These are phyloP conservation scores for Globisporangium radiosum DNA, from an alignment of 352 stramenopile species.

Conservation along the genomic window DNA sequence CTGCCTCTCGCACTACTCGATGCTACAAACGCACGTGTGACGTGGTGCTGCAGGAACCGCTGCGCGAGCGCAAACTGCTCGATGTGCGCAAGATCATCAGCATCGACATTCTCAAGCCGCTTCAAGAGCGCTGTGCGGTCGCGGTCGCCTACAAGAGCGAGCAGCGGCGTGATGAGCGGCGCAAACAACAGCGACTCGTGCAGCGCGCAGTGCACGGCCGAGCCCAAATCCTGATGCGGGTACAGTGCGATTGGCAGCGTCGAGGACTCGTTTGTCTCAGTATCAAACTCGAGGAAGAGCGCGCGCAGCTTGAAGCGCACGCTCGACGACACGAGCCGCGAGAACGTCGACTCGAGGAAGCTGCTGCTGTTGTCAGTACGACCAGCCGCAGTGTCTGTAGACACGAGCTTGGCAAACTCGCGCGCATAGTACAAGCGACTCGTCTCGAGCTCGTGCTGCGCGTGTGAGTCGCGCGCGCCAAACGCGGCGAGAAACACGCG, in stretches of 20 bases:
- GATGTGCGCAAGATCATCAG: conserved; percentile 43
- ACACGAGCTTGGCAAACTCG: conserved; percentile 38
- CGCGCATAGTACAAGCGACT: conserved; percentile 33
- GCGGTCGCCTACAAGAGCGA: conserved; percentile 11
- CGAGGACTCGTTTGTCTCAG: conserved; percentile 9
- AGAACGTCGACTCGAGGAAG: conserved; percentile 53
- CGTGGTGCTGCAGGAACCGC: conserved; percentile 45
- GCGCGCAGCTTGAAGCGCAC: conserved; percentile 51
- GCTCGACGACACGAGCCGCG: conserved; percentile 42
- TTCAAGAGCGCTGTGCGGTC: conserved; percentile 2
- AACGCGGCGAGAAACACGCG: conserved; percentile 25
- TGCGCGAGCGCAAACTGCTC: conserved; percentile 50
- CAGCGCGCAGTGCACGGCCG: conserved; percentile 61
- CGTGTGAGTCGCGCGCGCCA: conserved; percentile 20
- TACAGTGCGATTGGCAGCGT: conserved; percentile 34
- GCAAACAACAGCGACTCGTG: conserved; percentile 43
- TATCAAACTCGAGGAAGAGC: conserved; percentile 59
- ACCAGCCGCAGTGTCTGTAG: not conserved
- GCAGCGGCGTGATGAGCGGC: conserved; percentile 23
- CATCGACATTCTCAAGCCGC: conserved; percentile 8
- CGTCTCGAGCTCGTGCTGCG: conserved; percentile 35
- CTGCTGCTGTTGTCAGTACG: conserved; percentile 1
- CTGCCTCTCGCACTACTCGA: not conserved
- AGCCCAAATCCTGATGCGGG: conserved; percentile 70
- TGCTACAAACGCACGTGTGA: conserved; percentile 21